These are phyloP conservation scores for Colletotrichum camelliae DNA, from an alignment of 2,329 filamentous ascomycete genomes.

Conservation along the genomic window DNA sequence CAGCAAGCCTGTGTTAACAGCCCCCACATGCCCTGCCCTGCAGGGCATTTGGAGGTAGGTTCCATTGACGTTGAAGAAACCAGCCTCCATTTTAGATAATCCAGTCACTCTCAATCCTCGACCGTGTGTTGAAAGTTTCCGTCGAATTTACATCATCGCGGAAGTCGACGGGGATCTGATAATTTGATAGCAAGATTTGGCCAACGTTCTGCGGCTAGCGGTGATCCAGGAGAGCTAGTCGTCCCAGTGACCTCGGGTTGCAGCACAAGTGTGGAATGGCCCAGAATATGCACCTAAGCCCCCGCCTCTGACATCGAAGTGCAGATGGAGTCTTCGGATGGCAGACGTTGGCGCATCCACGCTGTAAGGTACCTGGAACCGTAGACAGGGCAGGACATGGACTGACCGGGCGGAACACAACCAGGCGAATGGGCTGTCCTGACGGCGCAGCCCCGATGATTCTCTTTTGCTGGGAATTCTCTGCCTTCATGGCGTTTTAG, in stretches of 20 bases:
- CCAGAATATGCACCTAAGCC: background rate
- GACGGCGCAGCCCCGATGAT: background rate
- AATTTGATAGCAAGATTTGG: background rate
- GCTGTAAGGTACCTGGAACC: constrained; percentile 17
- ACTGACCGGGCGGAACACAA: background rate
- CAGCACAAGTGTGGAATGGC: background rate
- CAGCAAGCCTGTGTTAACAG: no score
- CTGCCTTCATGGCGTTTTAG: background rate
- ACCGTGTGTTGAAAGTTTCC: background rate
- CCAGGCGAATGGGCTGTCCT: background rate
- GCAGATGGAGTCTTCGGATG: constrained; percentile 9
- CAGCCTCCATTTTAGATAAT: background rate
- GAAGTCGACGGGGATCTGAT: background rate
- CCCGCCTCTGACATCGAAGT: background rate
- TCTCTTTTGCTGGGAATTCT: background rate
- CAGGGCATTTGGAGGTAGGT: no score
- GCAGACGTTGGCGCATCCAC: background rate
- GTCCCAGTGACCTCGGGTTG: background rate
- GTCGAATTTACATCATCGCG: background rate
- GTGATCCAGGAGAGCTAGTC: constrained; percentile 2
- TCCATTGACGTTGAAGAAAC: background rate
- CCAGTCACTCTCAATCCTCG: background rate
- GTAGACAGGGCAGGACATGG: background rate
- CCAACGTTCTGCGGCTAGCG: constrained; percentile 2
- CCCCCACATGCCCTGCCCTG: background rate